Conservation (phyloP, 176 grass and related monocot species). For the Bothriochloa decipiens region DNA sequence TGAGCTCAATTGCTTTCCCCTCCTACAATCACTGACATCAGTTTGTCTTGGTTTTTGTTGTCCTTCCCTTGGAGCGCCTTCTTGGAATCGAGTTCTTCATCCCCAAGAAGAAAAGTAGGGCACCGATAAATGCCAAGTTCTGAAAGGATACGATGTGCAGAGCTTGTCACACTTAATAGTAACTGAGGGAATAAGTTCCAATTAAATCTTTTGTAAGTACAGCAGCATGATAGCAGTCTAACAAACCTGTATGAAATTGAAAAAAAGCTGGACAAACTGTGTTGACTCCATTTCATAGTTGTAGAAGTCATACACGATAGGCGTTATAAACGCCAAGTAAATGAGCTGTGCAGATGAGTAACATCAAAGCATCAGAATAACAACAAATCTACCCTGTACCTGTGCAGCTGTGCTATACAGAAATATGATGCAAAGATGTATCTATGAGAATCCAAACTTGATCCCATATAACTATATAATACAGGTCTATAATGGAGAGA, state of each 20-base stretch:
- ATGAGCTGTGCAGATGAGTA: slow-evolving; percentile 52
- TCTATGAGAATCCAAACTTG: slow-evolving; percentile 6
- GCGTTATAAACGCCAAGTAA: slow-evolving; percentile 64
- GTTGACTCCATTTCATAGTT: slow-evolving; percentile 61
- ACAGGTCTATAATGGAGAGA: neutral
- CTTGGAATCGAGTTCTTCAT: slow-evolving; percentile 91
- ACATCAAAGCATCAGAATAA: slow-evolving; percentile 20
- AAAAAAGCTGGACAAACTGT: slow-evolving; percentile 56
- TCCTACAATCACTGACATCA: slow-evolving; percentile 44
- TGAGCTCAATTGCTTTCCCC: slow-evolving; percentile 34
- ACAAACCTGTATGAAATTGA: slow-evolving; percentile 64
- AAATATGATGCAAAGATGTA: neutral
- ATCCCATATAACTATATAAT: neutral
- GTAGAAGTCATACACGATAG: slow-evolving; percentile 67
- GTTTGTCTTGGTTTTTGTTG: slow-evolving; percentile 73
- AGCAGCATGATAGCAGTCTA: neutral
- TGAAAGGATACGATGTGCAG: slow-evolving; percentile 27
- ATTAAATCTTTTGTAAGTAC: neutral
- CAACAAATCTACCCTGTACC: neutral
- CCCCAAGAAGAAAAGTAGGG: slow-evolving; percentile 84
- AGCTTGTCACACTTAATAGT: neutral
- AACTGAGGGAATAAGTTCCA: neutral
- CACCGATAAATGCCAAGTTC: slow-evolving; percentile 85
- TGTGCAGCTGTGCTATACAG: neutral
- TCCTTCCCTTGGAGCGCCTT: slow-evolving; percentile 69